These are phyloP conservation scores for Globisporangium nodosum DNA, from an alignment of 352 stramenopile species.

Conservation along the genomic window DNA sequence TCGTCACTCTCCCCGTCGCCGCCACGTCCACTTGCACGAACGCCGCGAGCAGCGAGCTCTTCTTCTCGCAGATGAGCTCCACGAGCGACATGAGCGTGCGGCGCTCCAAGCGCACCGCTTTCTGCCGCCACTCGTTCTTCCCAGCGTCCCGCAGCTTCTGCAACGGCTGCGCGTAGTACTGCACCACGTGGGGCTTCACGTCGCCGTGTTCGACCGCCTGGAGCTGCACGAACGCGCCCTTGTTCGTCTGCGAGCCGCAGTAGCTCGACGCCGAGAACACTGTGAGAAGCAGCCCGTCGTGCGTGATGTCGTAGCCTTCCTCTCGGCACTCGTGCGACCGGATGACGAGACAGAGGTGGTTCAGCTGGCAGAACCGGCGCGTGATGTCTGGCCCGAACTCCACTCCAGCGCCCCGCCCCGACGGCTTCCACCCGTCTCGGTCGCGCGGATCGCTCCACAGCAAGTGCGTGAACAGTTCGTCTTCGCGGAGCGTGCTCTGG, in stretches of 20 bases:
- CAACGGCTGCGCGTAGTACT: slow-evolving; percentile 87
- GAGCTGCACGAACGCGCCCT: slow-evolving; percentile 72
- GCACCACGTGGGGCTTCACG: slow-evolving; percentile 88
- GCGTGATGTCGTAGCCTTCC: slow-evolving; percentile 87
- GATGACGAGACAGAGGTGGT: slow-evolving; percentile 88
- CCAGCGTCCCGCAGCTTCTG: slow-evolving; percentile 63
- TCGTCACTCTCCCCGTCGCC: slow-evolving; percentile 40
- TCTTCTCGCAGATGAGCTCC: slow-evolving; percentile 80
- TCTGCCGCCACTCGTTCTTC: slow-evolving; percentile 77
- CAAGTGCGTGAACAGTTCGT: slow-evolving; percentile 89
- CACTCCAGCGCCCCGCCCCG: slow-evolving; percentile 83
- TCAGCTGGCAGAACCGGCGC: slow-evolving; percentile 80
- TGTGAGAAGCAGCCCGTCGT: slow-evolving; percentile 83
- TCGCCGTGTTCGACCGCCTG: slow-evolving; percentile 61
- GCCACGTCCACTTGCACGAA: slow-evolving; percentile 41
- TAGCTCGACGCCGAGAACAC: slow-evolving; percentile 93
- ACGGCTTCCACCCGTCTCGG: slow-evolving; percentile 51
- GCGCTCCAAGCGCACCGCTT: slow-evolving; percentile 60
- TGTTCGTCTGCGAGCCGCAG: slow-evolving; percentile 90
- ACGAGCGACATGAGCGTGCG: slow-evolving; percentile 74
- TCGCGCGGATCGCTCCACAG: slow-evolving; percentile 89
- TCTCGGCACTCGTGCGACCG: slow-evolving; percentile 92
- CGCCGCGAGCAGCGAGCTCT: slow-evolving; percentile 38
- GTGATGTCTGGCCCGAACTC: slow-evolving; percentile 93
- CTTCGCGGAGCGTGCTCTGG: slow-evolving; percentile 67